These are phyloP conservation scores for Daldinia grandis DNA, from an alignment of 495 filamentous ascomycete genomes.

Conservation along the genomic window DNA sequence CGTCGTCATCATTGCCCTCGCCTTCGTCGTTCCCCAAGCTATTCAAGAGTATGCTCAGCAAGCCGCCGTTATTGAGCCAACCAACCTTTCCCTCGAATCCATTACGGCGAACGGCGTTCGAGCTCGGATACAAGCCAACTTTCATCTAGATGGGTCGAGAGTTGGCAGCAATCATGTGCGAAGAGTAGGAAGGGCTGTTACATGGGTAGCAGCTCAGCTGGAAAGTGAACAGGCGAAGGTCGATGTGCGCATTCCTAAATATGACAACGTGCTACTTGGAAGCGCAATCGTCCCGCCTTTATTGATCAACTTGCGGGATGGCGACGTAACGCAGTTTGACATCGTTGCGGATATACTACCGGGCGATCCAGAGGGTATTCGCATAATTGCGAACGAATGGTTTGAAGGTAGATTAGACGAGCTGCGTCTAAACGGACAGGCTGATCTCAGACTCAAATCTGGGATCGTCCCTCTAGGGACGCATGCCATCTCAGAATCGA, in stretches of 20 bases:
- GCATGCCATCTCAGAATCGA: constrained; percentile 72
- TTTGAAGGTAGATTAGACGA: constrained; percentile 75
- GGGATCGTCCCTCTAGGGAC: constrained; percentile 79
- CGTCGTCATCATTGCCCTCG: constrained; percentile 62
- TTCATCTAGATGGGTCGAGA: constrained; percentile 77
- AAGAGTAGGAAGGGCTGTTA: constrained; percentile 77
- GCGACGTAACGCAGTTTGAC: constrained; percentile 77
- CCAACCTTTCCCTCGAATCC: constrained; percentile 80
- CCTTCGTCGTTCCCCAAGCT: constrained; percentile 80
- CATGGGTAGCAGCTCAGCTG: constrained; percentile 79
- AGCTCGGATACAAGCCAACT: constrained; percentile 80
- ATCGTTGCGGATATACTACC: constrained; percentile 78
- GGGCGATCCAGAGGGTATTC: constrained; percentile 79
- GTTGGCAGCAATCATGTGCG: constrained; percentile 75
- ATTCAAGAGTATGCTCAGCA: constrained; percentile 86
- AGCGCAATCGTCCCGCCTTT: constrained; percentile 77
- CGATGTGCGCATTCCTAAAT: constrained; percentile 83
- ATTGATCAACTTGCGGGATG: constrained; percentile 76
- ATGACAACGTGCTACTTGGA: constrained; percentile 78
- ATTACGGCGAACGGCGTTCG: constrained; percentile 79
- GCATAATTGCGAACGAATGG: constrained; percentile 87
- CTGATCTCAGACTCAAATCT: constrained; percentile 73
- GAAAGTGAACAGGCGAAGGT: constrained; percentile 75
- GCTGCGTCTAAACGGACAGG: constrained; percentile 73
- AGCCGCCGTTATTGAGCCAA: constrained; percentile 81